Evolutionary conservation across 1,284 basidiomycete genomes (phyloP), one percentile per base, ranked within the genome.

Genomic region (Amylostereum areolatum): DNA sequence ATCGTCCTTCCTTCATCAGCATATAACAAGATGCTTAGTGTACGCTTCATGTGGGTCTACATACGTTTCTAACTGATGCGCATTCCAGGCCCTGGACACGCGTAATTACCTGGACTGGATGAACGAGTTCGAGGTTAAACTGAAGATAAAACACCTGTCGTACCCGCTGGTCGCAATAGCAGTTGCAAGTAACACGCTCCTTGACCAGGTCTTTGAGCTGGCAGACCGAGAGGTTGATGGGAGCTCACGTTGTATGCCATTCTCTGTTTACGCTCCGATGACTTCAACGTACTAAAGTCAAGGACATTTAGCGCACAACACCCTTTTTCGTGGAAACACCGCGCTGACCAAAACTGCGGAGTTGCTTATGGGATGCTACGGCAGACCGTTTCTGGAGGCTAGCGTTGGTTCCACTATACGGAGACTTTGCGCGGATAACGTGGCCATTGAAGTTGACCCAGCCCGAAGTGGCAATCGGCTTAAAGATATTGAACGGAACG

Each of bases 341-440:
- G 79, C 78, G 35, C 73, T 92, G 48, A 92, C 90, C 25, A 92
- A 89, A 64, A 81, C 83, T 8, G 80, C 91, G 66, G 90, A 92
- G 60, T 64, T 81, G 4, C 82, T 81, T 56, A 89, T 92, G 81
- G 69, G 73, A 25, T 82, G 80, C 69, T 85, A 89, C 57, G 90
- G 89, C 10, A 79, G 72, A 58, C 68, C 72, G 0, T 92, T 90
- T 60, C 71, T 92, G 25, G 89, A 92, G 61, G 79, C 80, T 25
- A 88, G 85, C 57, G 74, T 92, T 39, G 90, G 89, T 9, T 63
- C 66, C 29, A 72, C 80, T 33, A 72, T 92, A 35, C 81, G 87
- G 43, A 74, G 77, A 43, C 69, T 92, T 39, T 86, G 80, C 62
- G 61, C 71, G 5, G 87, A 90, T 54, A 83, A 81, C 59, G 72